Evolutionary conservation across 2,329 filamentous ascomycete species (phyloP), one percentile per base, ranked within the genome.

Genomic region (Thelonectria rubi): DNA sequence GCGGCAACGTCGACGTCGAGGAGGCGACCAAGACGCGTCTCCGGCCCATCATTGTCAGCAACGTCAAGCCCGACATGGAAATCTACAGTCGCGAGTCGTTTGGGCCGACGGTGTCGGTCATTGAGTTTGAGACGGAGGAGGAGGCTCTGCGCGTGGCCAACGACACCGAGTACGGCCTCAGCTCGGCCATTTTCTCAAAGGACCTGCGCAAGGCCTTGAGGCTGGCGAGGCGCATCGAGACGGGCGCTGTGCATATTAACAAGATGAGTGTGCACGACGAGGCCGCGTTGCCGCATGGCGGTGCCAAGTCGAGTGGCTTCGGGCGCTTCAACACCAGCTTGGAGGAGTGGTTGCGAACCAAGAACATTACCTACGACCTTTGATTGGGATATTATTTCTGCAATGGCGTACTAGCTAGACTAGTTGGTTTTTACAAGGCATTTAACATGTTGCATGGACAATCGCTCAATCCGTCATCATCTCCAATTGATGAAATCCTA

Each of bases 21-120:
- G 74, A 78, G 20, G 62, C 68, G 6, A 72, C 65, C 50, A 61
- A 68, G 45, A 75, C 76, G 26, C 74, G 74, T 51, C 79, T 92
- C 79, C 82, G 84, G 1, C 89, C 90, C 7, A 78, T 91, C 61
- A 83, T 93, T 58, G 78, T 96, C 0, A 85, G 86, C 43, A 84
- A 83, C 61, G 87, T 93, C 34, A 72, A 69, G 5, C 34, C 65
- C 0, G 71, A 71, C 1, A 94, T 94, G 91, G 87, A 91, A 58
- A 77, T 95, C n/a, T 94, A 89, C 77, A 78, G 84, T 67, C 88
- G 84, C 1, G 92, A 95, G 77, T 89, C 86, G 1, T 95, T 95
- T 68, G 92, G 91, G 0, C 92, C 92, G 0, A 86, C 85, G 0
- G 89, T 93, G 1, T 87, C 86, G 9, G 71, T 94, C 24, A 84